Evolutionary conservation across 805 yeast species (phyloP), one percentile per base, ranked within the genome.

Genomic region (Hanseniaspora valbyensis): DNA sequence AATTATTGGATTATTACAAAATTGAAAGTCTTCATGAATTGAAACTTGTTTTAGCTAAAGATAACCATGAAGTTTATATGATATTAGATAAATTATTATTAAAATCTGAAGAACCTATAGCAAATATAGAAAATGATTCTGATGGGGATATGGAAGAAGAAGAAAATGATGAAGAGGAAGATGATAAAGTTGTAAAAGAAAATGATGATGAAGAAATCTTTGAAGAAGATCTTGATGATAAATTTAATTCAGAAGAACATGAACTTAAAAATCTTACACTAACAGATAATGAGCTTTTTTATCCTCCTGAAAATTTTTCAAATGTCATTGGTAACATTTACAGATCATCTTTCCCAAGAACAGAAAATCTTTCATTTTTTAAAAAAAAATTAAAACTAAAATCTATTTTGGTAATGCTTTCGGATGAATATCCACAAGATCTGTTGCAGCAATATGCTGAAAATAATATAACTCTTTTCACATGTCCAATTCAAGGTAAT

Each of bases 401-500:
- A 59, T 78, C 90, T 10, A 76, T 92, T 3, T 67, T 92, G 53
- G 86, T 95, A 53, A 71, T 90, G 44, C 83, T 90, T 13, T 95
- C 96, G 0, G 98, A 92, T 61, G 88, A 82, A 24, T 90, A 90
- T 60, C 96, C 98, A 0, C 71, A 69, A 29, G 86, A 83, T 55
- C 87, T 89, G 59, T 57, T 63, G 34, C 77, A 77, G 44, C 88
- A 86, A 59, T 67, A 86, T 52, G 61, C 71, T 36, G 68, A 71
- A 36, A 72, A 86, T 44, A 72, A 72, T 19, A 87, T 92, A 44
- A 67, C 74, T 57, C 70, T 89, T 34, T 85, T 80, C 60, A 97
- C 88, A 64, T 80, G 90, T 34, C 96, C 96, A 1, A 76, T 92
- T 78, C 80, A 92, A 40, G 98, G 97, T 7, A 92, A 92, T 63